Evolutionary conservation across 2,329 filamentous ascomycete species (phyloP).

Genomic region (Fusarium tanahbumbuense): DNA sequence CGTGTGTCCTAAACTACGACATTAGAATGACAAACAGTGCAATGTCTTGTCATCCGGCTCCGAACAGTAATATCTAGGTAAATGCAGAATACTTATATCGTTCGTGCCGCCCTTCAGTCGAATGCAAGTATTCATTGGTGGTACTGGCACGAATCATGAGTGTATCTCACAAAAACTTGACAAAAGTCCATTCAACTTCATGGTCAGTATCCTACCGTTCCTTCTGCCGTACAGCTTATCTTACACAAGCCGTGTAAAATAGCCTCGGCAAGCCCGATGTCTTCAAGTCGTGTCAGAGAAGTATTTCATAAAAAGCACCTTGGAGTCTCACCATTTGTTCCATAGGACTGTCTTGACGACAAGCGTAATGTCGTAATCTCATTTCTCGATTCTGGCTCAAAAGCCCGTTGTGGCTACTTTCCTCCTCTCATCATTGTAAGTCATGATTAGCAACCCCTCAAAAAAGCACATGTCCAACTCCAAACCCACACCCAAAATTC

Average conservation of each 20-base stretch:
- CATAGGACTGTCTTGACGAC: not conserved
- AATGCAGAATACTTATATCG: not conserved
- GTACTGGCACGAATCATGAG: not conserved
- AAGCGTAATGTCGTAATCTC: constrained; percentile 24
- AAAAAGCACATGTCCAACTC: constrained; percentile 11
- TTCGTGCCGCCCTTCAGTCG: not conserved
- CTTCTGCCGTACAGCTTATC: not conserved
- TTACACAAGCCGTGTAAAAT: not conserved
- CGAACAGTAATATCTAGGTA: not conserved
- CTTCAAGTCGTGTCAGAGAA: constrained; percentile 38
- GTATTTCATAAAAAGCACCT: constrained; percentile 22
- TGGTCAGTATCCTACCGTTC: constrained; percentile 17
- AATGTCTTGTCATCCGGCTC: not conserved
- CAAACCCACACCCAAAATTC: constrained; percentile 9
- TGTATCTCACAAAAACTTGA: no score
- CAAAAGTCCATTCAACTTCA: not conserved
- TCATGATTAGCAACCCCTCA: constrained; percentile 30
- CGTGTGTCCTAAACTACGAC: not conserved
- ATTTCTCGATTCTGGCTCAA: constrained; percentile 29
- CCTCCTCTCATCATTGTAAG: constrained; percentile 5
- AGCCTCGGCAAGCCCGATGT: constrained; percentile 24
- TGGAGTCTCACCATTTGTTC: constrained; percentile 41
- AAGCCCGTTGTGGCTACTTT: constrained; percentile 16
- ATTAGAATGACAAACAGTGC: not conserved
- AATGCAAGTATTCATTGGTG: not conserved